phyloP scores from a whole-genome alignment of 768 basidiomycete species.

The Porpolomopsis calyptriformis region DNA sequence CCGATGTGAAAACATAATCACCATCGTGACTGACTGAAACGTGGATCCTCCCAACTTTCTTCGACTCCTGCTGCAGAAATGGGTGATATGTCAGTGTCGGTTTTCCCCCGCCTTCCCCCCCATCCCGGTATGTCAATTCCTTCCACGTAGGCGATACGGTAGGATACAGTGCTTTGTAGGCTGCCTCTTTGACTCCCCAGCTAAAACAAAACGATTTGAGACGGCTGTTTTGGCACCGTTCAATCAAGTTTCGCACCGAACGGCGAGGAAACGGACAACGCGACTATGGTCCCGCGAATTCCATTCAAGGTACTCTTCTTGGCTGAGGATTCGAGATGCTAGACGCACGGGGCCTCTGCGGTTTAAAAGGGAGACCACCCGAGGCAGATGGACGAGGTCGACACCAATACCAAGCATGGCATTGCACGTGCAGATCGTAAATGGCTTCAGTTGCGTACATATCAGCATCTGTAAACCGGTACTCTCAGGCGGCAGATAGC shows the following conservation, averaged over 20 bases:
- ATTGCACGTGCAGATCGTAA: not conserved
- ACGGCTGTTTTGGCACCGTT: not conserved
- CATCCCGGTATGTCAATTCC: conserved; percentile 44
- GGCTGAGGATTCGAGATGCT: conserved; percentile 55
- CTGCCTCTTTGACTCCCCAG: conserved; percentile 79
- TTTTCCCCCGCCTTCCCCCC: conserved; percentile 21
- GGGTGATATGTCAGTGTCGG: conserved; percentile 38
- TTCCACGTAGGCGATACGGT: conserved; percentile 57
- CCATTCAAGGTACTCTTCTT: conserved; percentile 33
- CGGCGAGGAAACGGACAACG: conserved; percentile 48
- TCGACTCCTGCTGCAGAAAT: conserved; percentile 10
- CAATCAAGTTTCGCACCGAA: conserved; percentile 44
- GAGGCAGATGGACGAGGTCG: conserved; percentile 61
- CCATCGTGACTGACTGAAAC: conserved; percentile 77
- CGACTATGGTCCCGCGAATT: conserved; percentile 18
- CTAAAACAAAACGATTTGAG: conserved; percentile 27
- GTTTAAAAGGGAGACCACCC: conserved; percentile 44
- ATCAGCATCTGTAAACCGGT: conserved; percentile 38
- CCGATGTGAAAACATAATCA: conserved; percentile 61
- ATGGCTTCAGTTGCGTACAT: conserved; percentile 26
- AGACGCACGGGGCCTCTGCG: conserved; percentile 39
- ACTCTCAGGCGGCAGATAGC: conserved; percentile 37
- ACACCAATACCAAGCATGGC: conserved; percentile 62
- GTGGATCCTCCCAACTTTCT: conserved; percentile 35
- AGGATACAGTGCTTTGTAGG: conserved; percentile 78